Evolutionary conservation across 257 asterid species (phyloP).

Genomic region (Nicotiana attenuata): DNA sequence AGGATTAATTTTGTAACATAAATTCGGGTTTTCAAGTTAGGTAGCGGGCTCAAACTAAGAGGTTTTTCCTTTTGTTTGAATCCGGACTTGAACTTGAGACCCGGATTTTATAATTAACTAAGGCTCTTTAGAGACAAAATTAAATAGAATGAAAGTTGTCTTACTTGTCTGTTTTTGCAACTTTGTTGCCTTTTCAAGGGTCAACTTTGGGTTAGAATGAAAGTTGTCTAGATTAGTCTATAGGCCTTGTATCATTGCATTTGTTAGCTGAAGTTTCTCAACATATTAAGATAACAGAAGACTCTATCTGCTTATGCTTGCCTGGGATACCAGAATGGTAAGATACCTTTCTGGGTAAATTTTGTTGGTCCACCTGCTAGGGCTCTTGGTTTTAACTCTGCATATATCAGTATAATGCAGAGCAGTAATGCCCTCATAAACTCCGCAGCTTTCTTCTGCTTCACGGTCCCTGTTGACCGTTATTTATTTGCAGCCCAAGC

Average conservation of each 20-base stretch:
- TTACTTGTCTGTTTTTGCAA: not conserved
- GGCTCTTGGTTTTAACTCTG: conserved; percentile 76
- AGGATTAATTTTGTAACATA: too few species aligned
- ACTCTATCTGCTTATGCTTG: not conserved
- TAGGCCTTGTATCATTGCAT: not conserved
- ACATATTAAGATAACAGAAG: not conserved
- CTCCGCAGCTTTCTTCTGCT: conserved; percentile 69
- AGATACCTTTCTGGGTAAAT: conserved; percentile 85
- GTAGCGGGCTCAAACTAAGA: too few species aligned
- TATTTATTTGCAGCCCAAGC: too few species aligned
- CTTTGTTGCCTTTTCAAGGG: not conserved
- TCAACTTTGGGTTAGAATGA: not conserved
- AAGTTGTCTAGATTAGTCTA: not conserved
- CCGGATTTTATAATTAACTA: too few species aligned
- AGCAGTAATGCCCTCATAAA: conserved; percentile 62
- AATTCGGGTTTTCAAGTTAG: too few species aligned
- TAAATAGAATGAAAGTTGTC: too few species aligned
- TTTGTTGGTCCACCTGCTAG: conserved; percentile 91
- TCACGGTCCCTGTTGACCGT: conserved; percentile 33
- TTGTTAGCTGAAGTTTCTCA: not conserved
- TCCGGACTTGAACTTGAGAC: too few species aligned
- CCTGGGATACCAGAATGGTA: conserved; percentile 68
- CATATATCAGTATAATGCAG: conserved; percentile 76
- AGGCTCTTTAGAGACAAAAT: too few species aligned
- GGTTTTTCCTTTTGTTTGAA: too few species aligned